These are phyloP conservation scores for Cubamyces lactineus DNA, from an alignment of 768 basidiomycete genomes.

Conservation along the genomic window DNA sequence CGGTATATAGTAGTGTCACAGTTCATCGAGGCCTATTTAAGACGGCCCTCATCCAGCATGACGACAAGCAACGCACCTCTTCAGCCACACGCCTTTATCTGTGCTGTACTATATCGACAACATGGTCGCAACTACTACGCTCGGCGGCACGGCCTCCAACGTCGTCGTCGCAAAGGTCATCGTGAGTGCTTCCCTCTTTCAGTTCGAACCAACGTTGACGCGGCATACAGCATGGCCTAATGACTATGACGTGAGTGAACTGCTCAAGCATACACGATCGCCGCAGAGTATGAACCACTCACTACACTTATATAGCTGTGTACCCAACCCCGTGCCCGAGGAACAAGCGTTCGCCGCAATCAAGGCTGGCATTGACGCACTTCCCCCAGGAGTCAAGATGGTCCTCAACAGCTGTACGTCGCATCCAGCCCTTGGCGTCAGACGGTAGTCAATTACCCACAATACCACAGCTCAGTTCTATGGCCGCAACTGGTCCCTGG, in stretches of 20 bases:
- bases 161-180: conserved; percentile 44
- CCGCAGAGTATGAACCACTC: not conserved
- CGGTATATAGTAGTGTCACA: too few species aligned
- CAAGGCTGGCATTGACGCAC: conserved; percentile 48
- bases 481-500: conserved; percentile 39
- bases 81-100: not conserved
- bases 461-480: conserved; percentile 57
- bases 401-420: conserved; percentile 51
- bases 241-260: conserved; percentile 55
- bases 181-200: conserved; percentile 40
- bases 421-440: conserved; percentile 21
- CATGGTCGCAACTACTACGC: conserved; percentile 38
- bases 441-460: not conserved
- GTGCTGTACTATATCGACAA: not conserved
- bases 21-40: too few species aligned
- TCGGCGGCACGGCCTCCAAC: conserved; percentile 44
- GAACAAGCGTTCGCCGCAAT: conserved; percentile 65
- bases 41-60: too few species aligned
- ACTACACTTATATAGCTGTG: conserved; percentile 18
- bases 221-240: conserved; percentile 47
- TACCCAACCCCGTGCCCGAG: conserved; percentile 52
- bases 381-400: conserved; percentile 49
- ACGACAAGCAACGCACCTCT: too few species aligned
- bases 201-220: not conserved
- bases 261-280: not conserved